phyloP scores from a whole-genome alignment of 495 filamentous ascomycete species.

The Penicillium coprophilum region DNA sequence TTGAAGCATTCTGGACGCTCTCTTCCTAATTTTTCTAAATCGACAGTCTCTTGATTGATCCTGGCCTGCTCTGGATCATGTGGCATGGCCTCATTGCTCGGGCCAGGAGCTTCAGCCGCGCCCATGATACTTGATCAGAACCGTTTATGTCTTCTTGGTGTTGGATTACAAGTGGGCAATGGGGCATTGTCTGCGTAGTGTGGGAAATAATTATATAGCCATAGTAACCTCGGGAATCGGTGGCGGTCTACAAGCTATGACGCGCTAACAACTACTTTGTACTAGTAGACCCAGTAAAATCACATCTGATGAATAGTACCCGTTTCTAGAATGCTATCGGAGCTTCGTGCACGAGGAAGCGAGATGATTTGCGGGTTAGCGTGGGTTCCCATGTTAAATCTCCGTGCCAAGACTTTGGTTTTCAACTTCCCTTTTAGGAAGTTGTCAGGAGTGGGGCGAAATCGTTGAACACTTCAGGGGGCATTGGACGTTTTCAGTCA shows the following conservation, averaged over 20 bases:
- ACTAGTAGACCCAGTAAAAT: conserved; percentile 4
- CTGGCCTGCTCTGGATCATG: conserved; percentile 2
- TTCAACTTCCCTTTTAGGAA: conserved; percentile 21
- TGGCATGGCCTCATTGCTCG: conserved; percentile 3
- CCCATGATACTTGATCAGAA: conserved; percentile 2
- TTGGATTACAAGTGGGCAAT: background rate
- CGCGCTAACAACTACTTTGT: background rate
- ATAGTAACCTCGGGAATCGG: background rate
- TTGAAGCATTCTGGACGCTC: conserved; percentile 67
- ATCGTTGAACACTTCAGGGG: background rate
- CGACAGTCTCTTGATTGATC: conserved; percentile 6
- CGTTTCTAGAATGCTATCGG: conserved; percentile 1
- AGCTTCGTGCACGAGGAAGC: background rate
- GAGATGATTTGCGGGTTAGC: conserved; percentile 7
- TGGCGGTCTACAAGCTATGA: conserved; percentile 11
- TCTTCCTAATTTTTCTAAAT: conserved; percentile 66
- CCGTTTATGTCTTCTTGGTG: background rate
- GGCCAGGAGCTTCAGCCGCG: background rate
- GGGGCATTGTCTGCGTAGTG: background rate
- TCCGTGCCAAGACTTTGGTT: conserved; percentile 18
- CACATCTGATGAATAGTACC: conserved; percentile 1
- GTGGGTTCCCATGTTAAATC: background rate
- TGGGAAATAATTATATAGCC: background rate
- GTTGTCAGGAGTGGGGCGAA: conserved; percentile 25
- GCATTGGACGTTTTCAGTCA: background rate